Conservation (phyloP, 306 rosid genomes). For the Lablab purpureus region DNA sequence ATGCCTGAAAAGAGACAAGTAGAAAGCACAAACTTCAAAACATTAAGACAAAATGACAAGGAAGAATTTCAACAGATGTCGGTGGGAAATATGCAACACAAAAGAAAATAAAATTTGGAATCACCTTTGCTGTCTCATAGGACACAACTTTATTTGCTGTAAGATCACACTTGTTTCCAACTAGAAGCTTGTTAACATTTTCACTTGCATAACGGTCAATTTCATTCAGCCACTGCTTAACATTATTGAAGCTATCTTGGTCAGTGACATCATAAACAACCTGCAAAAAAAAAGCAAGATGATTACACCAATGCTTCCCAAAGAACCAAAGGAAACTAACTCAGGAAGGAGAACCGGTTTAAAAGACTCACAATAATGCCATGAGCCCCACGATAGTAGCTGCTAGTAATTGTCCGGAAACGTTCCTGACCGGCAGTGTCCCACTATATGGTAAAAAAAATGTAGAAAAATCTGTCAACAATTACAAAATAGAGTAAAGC, state of each 20-base stretch:
- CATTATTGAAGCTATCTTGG: slow-evolving; percentile 84
- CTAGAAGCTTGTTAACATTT: slow-evolving; percentile 81
- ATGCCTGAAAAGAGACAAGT: slow-evolving; percentile 60
- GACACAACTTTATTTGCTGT: slow-evolving; percentile 80
- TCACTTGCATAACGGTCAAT: slow-evolving; percentile 88
- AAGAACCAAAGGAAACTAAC: slow-evolving; percentile 14
- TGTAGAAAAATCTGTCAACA: slow-evolving; percentile 44
- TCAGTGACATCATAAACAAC: slow-evolving; percentile 88
- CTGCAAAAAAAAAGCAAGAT: slow-evolving; percentile 42
- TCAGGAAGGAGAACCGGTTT: neutral
- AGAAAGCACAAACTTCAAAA: slow-evolving; percentile 30
- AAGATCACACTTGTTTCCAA: slow-evolving; percentile 76
- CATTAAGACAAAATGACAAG: slow-evolving; percentile 1
- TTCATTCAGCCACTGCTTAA: slow-evolving; percentile 84
- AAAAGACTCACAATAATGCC: slow-evolving; percentile 86
- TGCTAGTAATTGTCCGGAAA: slow-evolving; percentile 97
- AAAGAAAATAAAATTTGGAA: slow-evolving; percentile 10
- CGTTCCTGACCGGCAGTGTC: slow-evolving; percentile 99
- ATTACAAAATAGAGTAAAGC: slow-evolving; percentile 24
- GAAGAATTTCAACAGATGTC: slow-evolving; percentile 10
- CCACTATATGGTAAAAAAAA: slow-evolving; percentile 70
- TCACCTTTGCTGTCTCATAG: slow-evolving; percentile 74
- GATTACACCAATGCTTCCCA: slow-evolving; percentile 40
- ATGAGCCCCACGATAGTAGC: slow-evolving; percentile 99
- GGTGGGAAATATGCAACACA: slow-evolving; percentile 6